These are phyloP conservation scores for Boletus holoroseus DNA, from an alignment of 1,284 basidiomycete genomes.

Conservation along the genomic window DNA sequence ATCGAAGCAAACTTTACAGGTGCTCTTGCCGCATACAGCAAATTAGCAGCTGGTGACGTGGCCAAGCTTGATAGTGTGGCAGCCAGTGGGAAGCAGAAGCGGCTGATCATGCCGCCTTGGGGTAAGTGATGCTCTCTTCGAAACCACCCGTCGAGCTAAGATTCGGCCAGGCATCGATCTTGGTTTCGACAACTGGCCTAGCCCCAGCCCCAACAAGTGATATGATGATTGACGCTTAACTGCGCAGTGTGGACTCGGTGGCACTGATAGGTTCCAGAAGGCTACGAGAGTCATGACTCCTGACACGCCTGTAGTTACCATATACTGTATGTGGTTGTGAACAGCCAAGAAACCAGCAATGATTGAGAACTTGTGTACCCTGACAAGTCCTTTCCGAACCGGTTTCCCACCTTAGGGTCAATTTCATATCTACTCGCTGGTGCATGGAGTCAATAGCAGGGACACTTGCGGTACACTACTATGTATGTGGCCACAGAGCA, in stretches of 20 bases:
- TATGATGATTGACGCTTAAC: background rate
- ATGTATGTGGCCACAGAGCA: background rate
- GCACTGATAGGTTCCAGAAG: background rate
- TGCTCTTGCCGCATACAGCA: conserved; percentile 43
- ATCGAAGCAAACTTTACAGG: conserved; percentile 67
- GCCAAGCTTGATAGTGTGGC: conserved; percentile 61
- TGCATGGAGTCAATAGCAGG: background rate
- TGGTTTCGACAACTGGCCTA: conserved; percentile 63
- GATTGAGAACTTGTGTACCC: background rate
- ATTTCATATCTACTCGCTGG: background rate
- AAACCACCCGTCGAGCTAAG: conserved; percentile 7
- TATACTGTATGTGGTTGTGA: background rate
- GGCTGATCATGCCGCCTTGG: conserved; percentile 63
- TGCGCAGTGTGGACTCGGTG: background rate
- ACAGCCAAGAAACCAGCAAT: background rate
- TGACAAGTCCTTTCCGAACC: conserved; percentile 4
- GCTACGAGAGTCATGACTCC: conserved; percentile 1
- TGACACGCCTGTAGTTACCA: background rate
- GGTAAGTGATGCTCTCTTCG: conserved; percentile 39
- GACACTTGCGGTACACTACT: background rate
- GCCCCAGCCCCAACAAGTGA: conserved; percentile 10
- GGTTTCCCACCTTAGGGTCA: background rate
- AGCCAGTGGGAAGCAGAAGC: conserved; percentile 71
- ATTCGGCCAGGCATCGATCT: conserved; percentile 50
- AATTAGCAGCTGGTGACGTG: conserved; percentile 57